Evolutionary conservation across 2,329 filamentous ascomycete genomes (phyloP).

Genomic region (Eutypa lata): DNA sequence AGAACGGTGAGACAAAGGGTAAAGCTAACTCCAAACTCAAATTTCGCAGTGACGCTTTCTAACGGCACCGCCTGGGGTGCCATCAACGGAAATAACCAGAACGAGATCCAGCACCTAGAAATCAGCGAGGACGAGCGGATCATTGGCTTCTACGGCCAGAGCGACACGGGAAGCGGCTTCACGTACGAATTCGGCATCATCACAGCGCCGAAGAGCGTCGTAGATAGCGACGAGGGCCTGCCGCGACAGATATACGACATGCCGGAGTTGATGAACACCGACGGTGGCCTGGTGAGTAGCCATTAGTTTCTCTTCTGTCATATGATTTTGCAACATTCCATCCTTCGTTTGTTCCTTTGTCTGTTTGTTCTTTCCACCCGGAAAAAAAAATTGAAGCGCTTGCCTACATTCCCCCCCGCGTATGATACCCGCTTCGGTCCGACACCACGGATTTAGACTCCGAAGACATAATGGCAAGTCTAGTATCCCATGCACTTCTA

Average conservation of each 20-base stretch:
- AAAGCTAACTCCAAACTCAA: constrained; percentile 11
- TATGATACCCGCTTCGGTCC: too few relatives aligned
- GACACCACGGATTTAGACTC: too few relatives aligned
- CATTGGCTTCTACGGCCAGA: constrained; percentile 44
- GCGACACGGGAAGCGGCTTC: constrained; percentile 18
- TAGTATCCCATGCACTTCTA: too few relatives aligned
- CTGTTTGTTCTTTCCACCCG: too few relatives aligned
- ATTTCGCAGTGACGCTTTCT: constrained; percentile 20
- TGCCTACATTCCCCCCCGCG: too few relatives aligned
- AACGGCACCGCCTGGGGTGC: constrained; percentile 13
- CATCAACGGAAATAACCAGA: constrained; percentile 12
- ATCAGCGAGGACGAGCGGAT: constrained; percentile 34
- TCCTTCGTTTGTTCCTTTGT: too few relatives aligned
- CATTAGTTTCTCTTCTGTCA: too few relatives aligned
- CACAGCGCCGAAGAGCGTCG: constrained; percentile 35
- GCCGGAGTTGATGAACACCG: constrained; percentile 29
- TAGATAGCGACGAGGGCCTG: constrained; percentile 23
- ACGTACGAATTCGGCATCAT: constrained; percentile 44
- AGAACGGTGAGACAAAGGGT: neutral
- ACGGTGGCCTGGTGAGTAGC: constrained; percentile 5
- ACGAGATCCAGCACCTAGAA: constrained; percentile 20
- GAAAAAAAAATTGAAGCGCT: too few relatives aligned
- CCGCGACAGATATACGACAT: constrained; percentile 39
- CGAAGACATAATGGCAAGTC: too few relatives aligned
- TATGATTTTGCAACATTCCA: too few relatives aligned